phyloP scores from a whole-genome alignment of 176 grass and related monocot species.

The barley (Hordeum vulgare) region MorexV3_pseudomolecules_assembly NC_058518.1:234409237-234409736 shows the following conservation, averaged over 20 bases:
- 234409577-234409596: constrained; percentile 88
- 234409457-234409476: not conserved
- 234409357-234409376: not conserved
- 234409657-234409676: constrained; percentile 35
- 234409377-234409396: not conserved
- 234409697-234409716: not conserved
- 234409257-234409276: not conserved
- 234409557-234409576: constrained; percentile 77
- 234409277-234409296: not conserved
- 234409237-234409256: not conserved
- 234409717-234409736: not conserved
- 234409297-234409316: not conserved
- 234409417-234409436: not conserved
- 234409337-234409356: not conserved
- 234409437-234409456: not conserved
- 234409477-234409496: not conserved
- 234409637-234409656: constrained; percentile 70
- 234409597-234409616: constrained; percentile 67
- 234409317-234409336: not conserved
- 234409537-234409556: constrained; percentile 58
- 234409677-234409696: not conserved
- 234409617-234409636: constrained; percentile 63
- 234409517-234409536: not conserved
- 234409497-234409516: not conserved
- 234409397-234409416: not conserved